Base-by-base conservation (phyloP, 1,139 yeast genomes). In the Maudiozyma humilis region DNA sequence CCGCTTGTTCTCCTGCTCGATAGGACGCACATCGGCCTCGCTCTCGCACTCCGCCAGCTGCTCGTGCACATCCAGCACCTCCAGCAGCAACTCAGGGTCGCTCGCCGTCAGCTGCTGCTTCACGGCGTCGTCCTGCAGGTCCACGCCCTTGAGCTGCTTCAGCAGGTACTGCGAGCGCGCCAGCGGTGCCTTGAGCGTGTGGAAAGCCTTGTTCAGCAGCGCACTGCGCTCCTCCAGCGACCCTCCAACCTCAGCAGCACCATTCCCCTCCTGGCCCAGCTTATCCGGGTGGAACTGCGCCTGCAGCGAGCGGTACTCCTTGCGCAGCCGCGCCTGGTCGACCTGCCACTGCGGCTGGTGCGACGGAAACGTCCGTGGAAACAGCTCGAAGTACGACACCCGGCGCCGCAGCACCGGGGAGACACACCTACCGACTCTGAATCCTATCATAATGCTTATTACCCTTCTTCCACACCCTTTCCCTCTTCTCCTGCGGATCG, bases 51-150 rank as follows among this genome's bases (percentile, higher is more conserved):
- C 76, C 51, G 82, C 87, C 45, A 85, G 68, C 32, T 76, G 72
- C 58, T 86, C 95, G 56, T 87, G 89, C 1, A 86, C 80, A 53
- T 87, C 93, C 63, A 89, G 68, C 29, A 89, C 86, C 39, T 78
- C 75, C 79, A 82, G 76, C 34, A 86, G 64, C 59, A 82, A 67
- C 17, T 69, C 73, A 48, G 83, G 83, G 59, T 85, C 78, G 44
- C 68, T 64, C 37, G 52, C 45, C 34, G 59, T 55, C 5, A 59
- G 50, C 31, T 53, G 52, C 39, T 57, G 53, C 29, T 57, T 52
- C 19, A 48, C 50, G 2, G 56, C 62, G 47, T 75, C 79, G 14
- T 65, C 55, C 14, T 59, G 60, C 17, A 76, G 52, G 50, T 74
- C 77, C 14, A 75, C 62, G 0, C 71, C 72, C 3, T 71, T 63